Percentiles rank a stretch among this genome's conserved stretches.
phyloP scores from a whole-genome alignment of 2,329 filamentous ascomycete species.

The Furcasterigmium furcatum region DNA sequence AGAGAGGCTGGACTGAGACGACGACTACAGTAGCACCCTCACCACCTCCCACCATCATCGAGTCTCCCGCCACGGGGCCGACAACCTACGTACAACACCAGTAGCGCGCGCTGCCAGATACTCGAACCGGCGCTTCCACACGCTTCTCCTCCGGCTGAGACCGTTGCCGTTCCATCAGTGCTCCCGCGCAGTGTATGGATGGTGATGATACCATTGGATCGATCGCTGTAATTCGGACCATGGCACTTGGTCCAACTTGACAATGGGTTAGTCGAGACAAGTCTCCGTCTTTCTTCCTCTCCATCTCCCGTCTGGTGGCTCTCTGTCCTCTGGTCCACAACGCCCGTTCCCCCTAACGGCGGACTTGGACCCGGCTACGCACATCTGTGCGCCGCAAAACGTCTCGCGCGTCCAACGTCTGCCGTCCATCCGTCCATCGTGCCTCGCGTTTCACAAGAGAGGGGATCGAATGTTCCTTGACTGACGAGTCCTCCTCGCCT shows the following conservation, averaged over 20 bases:
- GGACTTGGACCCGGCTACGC: constrained; percentile 3
- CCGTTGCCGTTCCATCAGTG: not conserved
- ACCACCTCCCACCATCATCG: no score
- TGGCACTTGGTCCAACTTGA: constrained; percentile 27
- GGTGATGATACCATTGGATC: constrained; percentile 3
- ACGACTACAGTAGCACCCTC: no score
- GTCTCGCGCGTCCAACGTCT: constrained; percentile 11
- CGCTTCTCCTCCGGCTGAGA: not conserved
- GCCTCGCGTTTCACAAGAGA: constrained; percentile 25
- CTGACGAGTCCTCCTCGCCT: constrained; percentile 12
- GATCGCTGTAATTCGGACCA: constrained; percentile 22
- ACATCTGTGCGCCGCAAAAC: constrained; percentile 14
- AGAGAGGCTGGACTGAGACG: not conserved
- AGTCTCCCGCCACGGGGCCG: no score
- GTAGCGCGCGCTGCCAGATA: no score
- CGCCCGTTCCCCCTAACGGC: constrained; percentile 4
- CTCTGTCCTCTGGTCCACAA: not conserved
- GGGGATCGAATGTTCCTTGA: constrained; percentile 11
- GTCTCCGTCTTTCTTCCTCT: not conserved
- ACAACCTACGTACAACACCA: no score
- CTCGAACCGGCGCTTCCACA: no score
- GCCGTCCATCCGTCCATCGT: not conserved
- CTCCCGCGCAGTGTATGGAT: not conserved
- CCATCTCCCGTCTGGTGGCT: not conserved
- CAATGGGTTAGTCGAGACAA: constrained; percentile 27